These are phyloP conservation scores for Kalanchoe fedtschenkoi DNA, from an alignment of 164 flowering plant species.

Conservation along the genomic window DNA sequence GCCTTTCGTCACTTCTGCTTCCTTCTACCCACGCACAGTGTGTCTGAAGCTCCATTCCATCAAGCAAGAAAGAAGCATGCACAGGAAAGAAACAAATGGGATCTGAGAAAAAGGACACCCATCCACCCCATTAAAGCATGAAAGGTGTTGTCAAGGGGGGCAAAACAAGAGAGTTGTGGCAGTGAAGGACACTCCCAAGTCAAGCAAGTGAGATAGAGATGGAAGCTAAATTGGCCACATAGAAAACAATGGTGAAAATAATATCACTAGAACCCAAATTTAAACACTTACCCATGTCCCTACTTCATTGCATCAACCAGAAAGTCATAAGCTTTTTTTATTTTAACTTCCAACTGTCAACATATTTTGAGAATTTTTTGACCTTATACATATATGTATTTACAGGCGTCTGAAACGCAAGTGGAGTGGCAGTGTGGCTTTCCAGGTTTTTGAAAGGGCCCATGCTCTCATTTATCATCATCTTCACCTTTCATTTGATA, in stretches of 20 bases:
- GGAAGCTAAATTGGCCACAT: too few relatives aligned
- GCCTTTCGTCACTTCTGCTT: slow-evolving; percentile 7
- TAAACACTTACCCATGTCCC: slow-evolving; percentile 3
- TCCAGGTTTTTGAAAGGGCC: slow-evolving; percentile 49
- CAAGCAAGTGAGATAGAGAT: not conserved
- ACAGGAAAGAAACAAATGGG: slow-evolving; percentile 13
- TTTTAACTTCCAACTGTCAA: not conserved
- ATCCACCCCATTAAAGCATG: slow-evolving; percentile 11
- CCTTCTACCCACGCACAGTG: too few relatives aligned
- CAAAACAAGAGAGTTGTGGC: not conserved
- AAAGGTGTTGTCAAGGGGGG: not conserved
- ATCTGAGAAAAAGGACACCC: not conserved
- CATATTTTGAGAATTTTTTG: not conserved
- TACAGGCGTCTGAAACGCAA: slow-evolving; percentile 6
- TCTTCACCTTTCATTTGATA: slow-evolving; percentile 10
- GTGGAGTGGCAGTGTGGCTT: slow-evolving; percentile 34
- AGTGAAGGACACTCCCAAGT: not conserved
- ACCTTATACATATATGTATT: not conserved
- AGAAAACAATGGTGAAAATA: slow-evolving; percentile 2
- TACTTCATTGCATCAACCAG: not conserved
- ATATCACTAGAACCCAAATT: not conserved
- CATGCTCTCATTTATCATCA: slow-evolving; percentile 13
- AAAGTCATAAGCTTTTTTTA: not conserved
- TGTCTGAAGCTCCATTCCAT: slow-evolving; percentile 14
- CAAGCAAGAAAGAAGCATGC: slow-evolving; percentile 18